Conservation (phyloP, 2,329 filamentous ascomycete genomes). For the Xylaria sp. region DNA sequence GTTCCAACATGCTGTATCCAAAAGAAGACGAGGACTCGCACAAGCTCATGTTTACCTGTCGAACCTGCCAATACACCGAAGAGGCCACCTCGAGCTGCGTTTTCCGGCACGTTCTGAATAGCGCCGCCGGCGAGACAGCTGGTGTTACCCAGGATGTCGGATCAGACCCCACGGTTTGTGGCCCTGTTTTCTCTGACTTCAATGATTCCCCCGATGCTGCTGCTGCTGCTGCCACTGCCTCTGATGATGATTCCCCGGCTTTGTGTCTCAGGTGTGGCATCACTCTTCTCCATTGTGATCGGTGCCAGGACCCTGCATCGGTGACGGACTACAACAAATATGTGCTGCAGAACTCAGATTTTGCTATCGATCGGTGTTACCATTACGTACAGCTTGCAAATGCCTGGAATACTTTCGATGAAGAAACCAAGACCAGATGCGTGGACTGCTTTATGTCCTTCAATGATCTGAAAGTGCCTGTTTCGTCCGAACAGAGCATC, state of each 20-base stretch:
- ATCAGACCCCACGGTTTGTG: slow-evolving; percentile 98
- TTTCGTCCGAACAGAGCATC: slow-evolving; percentile 36
- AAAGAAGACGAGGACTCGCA: slow-evolving; percentile 89
- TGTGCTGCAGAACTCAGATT: slow-evolving; percentile 40
- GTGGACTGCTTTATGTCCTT: slow-evolving; percentile 41
- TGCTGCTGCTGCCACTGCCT: slow-evolving; percentile 21
- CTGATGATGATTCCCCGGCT: slow-evolving; percentile 40
- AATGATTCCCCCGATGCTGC: slow-evolving; percentile 28
- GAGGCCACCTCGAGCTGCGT: slow-evolving; percentile 88
- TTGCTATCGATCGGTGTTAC: slow-evolving; percentile 38
- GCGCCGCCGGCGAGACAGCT: slow-evolving; percentile 90
- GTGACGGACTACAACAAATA: slow-evolving; percentile 47
- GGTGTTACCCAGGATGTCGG: slow-evolving; percentile 97
- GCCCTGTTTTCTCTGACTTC: slow-evolving; percentile 50
- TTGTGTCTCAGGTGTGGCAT: slow-evolving; percentile 49
- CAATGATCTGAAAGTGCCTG: slow-evolving; percentile 27
- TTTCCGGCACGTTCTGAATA: slow-evolving; percentile 94
- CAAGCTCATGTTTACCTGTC: slow-evolving; percentile 93
- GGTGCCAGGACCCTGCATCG: slow-evolving; percentile 46
- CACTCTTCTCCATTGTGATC: slow-evolving; percentile 47
- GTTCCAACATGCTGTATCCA: slow-evolving; percentile 97
- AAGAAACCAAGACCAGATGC: slow-evolving; percentile 36
- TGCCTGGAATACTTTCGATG: slow-evolving; percentile 40
- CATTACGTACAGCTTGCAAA: slow-evolving; percentile 39
- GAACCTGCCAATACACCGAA: slow-evolving; percentile 92